Evolutionary conservation across 352 stramenopile species (phyloP), one percentile per base, ranked within the genome.

Genomic region (Phytophthora palmivora): DNA sequence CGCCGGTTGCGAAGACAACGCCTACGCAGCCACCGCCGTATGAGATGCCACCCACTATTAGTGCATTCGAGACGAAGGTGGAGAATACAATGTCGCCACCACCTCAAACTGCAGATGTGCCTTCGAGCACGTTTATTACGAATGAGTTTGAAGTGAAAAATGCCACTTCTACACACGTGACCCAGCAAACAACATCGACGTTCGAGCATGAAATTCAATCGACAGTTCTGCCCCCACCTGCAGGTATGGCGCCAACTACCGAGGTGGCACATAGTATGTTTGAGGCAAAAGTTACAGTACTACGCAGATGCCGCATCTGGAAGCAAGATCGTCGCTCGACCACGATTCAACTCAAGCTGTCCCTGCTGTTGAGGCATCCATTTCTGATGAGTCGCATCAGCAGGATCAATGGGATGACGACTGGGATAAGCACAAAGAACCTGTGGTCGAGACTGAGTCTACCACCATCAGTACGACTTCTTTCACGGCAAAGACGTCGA

Each of bases 371-470:
- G 12, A 54, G 34, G 28, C 34, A 4, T 59, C 30, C 12, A 21
- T 39, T 43, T 54, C 46, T 47, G 21, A 39, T 37, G 42, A 64
- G 21, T 14, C n/a, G 48, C 36, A 52, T 46, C 49, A 65, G 1
- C 42, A 59, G 4, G 33, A 46, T 59, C 41, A 71, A 44, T 73
- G 58, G 58, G 22, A 54, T 45, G 53, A 63, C 6, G 38, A 66
- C 14, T 74, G 45, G 54, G 41, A 66, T 22, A 45, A 63, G n/a
- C 54, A 63, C 15, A 14, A 54, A 15, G 7, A 49, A 36, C 5
- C 39, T 6, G 48, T 32, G 19, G 46, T 6, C 28, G 16, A 39
- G 14, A 39, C 4, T 32, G 44, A 58, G 34, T 22, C 37, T 24
- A 47, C 45, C 7, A 22, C 43, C 9, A 18, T 32, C 19, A 54